phyloP scores from a whole-genome alignment of 1,139 yeast genomes.

The Citeromyces siamensis region DNA sequence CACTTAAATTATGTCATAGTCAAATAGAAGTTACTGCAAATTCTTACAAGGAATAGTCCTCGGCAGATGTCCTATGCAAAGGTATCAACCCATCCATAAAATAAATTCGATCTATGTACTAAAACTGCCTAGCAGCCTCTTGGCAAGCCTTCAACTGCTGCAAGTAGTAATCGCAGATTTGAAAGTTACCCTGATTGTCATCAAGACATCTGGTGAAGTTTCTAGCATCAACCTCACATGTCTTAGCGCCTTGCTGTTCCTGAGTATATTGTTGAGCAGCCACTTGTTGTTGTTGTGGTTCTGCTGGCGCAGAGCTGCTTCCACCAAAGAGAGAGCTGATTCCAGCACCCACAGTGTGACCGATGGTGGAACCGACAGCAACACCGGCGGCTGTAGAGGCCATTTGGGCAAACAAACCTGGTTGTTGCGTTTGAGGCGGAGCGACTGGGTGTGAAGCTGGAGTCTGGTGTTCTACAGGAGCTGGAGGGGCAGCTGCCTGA shows the following conservation, averaged over 20 bases:
- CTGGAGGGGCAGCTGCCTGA: conserved; percentile 25
- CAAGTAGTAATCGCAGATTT: conserved; percentile 89
- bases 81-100: no score
- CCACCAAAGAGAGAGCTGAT: conserved; percentile 84
- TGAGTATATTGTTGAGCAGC: conserved; percentile 19
- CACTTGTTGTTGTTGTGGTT: conserved; percentile 28
- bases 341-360: conserved; percentile 96
- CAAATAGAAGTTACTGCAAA: no score
- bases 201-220: conserved; percentile 91
- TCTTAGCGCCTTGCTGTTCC: conserved; percentile 37
- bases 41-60: no score
- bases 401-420: conserved; percentile 95
- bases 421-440: conserved; percentile 44
- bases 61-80: no score
- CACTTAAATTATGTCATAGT: no score
- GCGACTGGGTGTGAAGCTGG: conserved; percentile 24
- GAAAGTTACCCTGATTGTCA: conserved; percentile 92
- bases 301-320: conserved; percentile 44
- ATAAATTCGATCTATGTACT: conserved; percentile 11
- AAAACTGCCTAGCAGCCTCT: conserved; percentile 80
- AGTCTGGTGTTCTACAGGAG: conserved; percentile 14
- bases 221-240: conserved; percentile 90
- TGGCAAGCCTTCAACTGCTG: conserved; percentile 97
- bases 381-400: conserved; percentile 99
- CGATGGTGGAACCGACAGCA: conserved; percentile 95